phyloP scores from a whole-genome alignment of 2,329 filamentous ascomycete species.

The Hirsutella minnesotensis region DNA sequence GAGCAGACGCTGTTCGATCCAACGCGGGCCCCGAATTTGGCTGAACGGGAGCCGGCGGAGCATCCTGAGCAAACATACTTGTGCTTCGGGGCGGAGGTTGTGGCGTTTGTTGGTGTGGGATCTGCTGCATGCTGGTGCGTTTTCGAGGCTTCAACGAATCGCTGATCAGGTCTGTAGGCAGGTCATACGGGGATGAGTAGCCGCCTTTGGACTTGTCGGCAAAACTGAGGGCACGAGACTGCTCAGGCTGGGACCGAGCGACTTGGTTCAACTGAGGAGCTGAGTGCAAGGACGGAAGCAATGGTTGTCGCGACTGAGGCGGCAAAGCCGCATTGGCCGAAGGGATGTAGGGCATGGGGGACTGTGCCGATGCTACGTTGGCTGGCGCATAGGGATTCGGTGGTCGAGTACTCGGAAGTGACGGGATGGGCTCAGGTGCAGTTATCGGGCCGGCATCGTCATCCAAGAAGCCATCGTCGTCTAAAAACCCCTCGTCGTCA shows the following conservation, averaged over 20 bases:
- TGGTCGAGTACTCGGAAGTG: conserved; percentile 5
- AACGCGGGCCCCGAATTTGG: conserved; percentile 18
- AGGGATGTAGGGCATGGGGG: conserved; percentile 13
- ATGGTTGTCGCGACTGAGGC: conserved; percentile 11
- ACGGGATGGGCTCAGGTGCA: conserved; percentile 5
- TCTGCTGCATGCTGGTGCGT: conserved; percentile 46
- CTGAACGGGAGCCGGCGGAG: conserved; percentile 13
- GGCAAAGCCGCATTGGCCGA: conserved; percentile 6
- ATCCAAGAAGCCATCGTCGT: conserved; percentile 26
- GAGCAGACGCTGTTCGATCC: conserved; percentile 21
- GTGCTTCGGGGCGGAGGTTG: conserved; percentile 46
- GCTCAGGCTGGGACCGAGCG: conserved; percentile 27
- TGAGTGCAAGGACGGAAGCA: conserved; percentile 11
- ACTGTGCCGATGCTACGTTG: conserved; percentile 7
- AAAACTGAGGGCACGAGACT: conserved; percentile 66
- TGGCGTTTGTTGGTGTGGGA: conserved; percentile 30
- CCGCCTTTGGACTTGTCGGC: conserved; percentile 82
- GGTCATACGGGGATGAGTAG: conserved; percentile 88
- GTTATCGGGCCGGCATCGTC: conserved; percentile 41
- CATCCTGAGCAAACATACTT: conserved; percentile 35
- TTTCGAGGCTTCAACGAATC: conserved; percentile 52
- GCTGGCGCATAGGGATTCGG: conserved; percentile 16
- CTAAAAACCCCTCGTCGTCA: conserved; percentile 72
- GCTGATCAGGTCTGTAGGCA: conserved; percentile 67
- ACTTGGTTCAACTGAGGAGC: conserved; percentile 25